Conservation (phyloP, 2,329 filamentous ascomycete genomes). For the Annulohypoxylon truncatum region DNA sequence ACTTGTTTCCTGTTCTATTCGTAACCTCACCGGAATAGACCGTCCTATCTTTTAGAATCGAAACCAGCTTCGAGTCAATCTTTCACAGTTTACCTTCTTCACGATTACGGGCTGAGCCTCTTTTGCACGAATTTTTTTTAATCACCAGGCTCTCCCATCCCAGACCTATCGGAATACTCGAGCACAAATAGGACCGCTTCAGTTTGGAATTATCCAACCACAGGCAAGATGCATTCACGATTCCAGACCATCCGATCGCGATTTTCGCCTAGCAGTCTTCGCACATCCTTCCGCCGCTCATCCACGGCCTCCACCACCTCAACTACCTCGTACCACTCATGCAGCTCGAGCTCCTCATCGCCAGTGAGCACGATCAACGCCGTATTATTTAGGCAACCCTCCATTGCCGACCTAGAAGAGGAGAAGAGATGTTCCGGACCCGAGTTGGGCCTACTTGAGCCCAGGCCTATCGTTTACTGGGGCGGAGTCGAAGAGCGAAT, state of each 20-base stretch:
- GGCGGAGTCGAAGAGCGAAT: constrained; percentile 72
- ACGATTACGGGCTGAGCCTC: constrained; percentile 50
- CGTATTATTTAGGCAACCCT: constrained; percentile 68
- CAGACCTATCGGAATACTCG: constrained; percentile 2
- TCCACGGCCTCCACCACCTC: constrained; percentile 59
- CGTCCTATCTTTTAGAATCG: constrained; percentile 49
- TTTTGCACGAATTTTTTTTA: constrained; percentile 30
- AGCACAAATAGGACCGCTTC: background rate
- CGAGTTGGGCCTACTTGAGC: constrained; percentile 69
- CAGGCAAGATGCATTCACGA: constrained; percentile 60
- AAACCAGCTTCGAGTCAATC: constrained; percentile 46
- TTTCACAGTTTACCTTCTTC: constrained; percentile 48
- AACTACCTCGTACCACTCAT: constrained; percentile 56
- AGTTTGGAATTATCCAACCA: constrained; percentile 7
- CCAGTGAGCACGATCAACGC: constrained; percentile 66
- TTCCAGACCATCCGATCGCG: constrained; percentile 63
- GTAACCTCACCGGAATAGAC: constrained; percentile 43
- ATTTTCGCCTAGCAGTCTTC: constrained; percentile 62
- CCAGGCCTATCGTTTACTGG: constrained; percentile 72
- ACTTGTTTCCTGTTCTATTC: constrained; percentile 40
- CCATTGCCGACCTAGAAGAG: constrained; percentile 67
- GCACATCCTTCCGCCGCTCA: constrained; percentile 65
- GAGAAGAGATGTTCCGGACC: constrained; percentile 65
- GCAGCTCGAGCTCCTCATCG: constrained; percentile 58
- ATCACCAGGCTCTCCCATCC: constrained; percentile 22